A percentile compares a stretch with the other conserved stretches of the same genome.
Evolutionary conservation across 2,329 filamentous ascomycete genomes (phyloP).

Genomic region (Microsporum audouinii): DNA sequence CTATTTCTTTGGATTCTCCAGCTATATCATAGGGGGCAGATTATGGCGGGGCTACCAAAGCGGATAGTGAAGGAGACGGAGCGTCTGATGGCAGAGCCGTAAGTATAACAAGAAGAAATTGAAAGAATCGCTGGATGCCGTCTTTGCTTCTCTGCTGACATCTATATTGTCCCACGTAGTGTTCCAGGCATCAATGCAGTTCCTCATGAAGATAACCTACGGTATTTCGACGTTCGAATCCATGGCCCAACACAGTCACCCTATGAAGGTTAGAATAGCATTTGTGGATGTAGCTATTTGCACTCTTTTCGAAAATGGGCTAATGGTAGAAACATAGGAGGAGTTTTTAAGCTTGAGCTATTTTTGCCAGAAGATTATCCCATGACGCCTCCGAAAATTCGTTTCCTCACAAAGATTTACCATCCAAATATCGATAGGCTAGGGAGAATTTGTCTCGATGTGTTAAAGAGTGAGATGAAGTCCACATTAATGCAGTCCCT

Average conservation of each 20-base stretch:
- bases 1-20: not conserved
- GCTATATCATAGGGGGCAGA: not conserved
- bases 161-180: conserved; percentile 36
- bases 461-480: conserved; percentile 69
- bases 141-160: conserved; percentile 4
- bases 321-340: conserved; percentile 38
- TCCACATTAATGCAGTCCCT: not conserved
- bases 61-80: conserved; percentile 98
- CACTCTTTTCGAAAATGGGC: conserved; percentile 1
- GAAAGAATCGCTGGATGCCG: not conserved
- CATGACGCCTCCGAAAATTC: conserved; percentile 97
- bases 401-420: conserved; percentile 97
- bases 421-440: conserved; percentile 98
- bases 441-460: conserved; percentile 91
- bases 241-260: conserved; percentile 84
- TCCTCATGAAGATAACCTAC: conserved; percentile 91
- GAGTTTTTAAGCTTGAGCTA: conserved; percentile 91
- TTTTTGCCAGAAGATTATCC: conserved; percentile 98
- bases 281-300: not conserved
- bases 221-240: conserved; percentile 97
- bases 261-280: conserved; percentile 61
- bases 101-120: conserved; percentile 30
- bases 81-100: conserved; percentile 93
- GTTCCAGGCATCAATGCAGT: conserved; percentile 93
- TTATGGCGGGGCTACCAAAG: conserved; percentile 67